phyloP scores from a whole-genome alignment of 768 basidiomycete genomes.

The Holtermanniella nyarrowii region DNA sequence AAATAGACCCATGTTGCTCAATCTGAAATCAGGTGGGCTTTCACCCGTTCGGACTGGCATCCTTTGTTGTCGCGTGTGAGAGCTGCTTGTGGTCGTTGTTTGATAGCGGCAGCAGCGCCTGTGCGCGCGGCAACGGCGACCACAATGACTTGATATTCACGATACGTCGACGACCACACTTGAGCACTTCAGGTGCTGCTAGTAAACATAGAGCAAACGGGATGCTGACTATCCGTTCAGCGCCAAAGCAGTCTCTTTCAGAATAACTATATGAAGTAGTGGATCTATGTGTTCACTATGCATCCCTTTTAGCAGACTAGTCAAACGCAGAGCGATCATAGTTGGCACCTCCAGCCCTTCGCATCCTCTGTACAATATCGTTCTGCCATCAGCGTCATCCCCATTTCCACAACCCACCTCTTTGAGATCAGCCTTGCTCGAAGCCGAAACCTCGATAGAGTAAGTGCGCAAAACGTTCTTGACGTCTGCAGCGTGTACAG shows the following conservation, averaged over 20 bases:
- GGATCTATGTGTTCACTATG: no score
- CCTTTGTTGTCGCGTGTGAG: no score
- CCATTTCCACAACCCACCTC: conserved; percentile 36
- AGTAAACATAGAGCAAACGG: no score
- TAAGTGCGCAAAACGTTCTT: conserved; percentile 63
- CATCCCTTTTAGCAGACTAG: conserved; percentile 9
- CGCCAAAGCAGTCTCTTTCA: background rate
- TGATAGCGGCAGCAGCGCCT: no score
- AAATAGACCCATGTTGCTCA: background rate
- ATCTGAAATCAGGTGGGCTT: background rate
- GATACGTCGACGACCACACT: background rate
- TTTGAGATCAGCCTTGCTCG: conserved; percentile 69
- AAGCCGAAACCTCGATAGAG: conserved; percentile 80
- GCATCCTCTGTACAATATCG: conserved; percentile 66
- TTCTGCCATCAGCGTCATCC: conserved; percentile 45
- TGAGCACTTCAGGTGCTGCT: no score
- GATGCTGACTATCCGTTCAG: background rate
- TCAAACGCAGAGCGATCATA: conserved; percentile 39
- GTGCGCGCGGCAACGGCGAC: no score
- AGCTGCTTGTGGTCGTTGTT: no score
- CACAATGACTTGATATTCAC: no score
- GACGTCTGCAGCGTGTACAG: conserved; percentile 81
- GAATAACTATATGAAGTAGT: no score
- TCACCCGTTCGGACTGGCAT: background rate
- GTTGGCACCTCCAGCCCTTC: conserved; percentile 56